phyloP scores from a whole-genome alignment of 2,329 filamentous ascomycete genomes.

The Neofusicoccum laricinum region DNA sequence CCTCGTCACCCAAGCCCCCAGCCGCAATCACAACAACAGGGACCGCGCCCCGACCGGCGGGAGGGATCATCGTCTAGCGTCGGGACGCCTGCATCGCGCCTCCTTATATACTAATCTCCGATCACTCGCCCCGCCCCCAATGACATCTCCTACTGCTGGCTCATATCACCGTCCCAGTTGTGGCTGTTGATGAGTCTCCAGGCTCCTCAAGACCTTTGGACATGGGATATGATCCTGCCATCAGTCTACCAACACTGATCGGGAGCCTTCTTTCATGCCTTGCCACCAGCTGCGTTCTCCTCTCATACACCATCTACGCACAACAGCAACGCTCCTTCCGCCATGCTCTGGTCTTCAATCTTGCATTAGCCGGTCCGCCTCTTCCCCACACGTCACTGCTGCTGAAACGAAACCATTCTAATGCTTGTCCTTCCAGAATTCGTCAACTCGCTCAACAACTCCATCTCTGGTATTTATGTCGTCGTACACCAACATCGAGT shows the following conservation, averaged over 20 bases:
- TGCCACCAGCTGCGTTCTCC: slow-evolving; percentile 21
- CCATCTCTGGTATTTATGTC: slow-evolving; percentile 40
- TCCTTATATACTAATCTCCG: background rate
- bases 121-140: background rate
- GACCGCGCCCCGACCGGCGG: background rate
- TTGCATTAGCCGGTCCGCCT: slow-evolving; percentile 23
- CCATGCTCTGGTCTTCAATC: slow-evolving; percentile 25
- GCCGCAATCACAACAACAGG: background rate
- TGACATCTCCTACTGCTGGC: background rate
- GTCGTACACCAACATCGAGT: slow-evolving; percentile 27
- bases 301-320: slow-evolving; percentile 22
- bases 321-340: slow-evolving; percentile 24
- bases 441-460: slow-evolving; percentile 44
- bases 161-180: background rate
- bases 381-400: background rate
- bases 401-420: background rate
- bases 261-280: slow-evolving; percentile 24
- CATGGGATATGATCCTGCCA: slow-evolving; percentile 14
- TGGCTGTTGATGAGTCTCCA: background rate
- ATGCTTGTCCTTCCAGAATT: slow-evolving; percentile 35
- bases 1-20: background rate
- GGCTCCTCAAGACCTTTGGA: background rate
- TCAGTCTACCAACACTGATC: slow-evolving; percentile 22
- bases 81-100: background rate
- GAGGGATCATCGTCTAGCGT: background rate